Conservation (phyloP, 495 filamentous ascomycete species). For the Halenospora varia region DNA sequence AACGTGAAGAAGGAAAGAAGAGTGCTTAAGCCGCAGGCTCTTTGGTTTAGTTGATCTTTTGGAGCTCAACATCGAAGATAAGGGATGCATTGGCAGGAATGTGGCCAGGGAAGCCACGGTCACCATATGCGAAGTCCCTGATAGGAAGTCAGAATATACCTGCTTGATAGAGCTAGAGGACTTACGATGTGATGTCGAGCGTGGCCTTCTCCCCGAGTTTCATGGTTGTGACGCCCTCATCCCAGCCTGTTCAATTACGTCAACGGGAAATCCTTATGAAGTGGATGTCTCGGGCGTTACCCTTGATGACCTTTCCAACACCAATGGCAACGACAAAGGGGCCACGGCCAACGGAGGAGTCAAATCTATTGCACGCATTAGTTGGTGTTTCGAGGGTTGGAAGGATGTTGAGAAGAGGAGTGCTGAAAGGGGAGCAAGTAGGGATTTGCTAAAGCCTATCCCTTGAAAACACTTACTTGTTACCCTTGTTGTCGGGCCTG, state of each 20-base stretch:
- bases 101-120: conserved; percentile 62
- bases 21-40: neutral
- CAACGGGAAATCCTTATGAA: neutral
- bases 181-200: conserved; percentile 72
- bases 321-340: conserved; percentile 69
- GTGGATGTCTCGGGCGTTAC: conserved; percentile 37
- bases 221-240: conserved; percentile 79
- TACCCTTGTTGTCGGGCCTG: conserved; percentile 46
- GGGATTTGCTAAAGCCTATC: neutral
- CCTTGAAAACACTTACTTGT: conserved; percentile 32
- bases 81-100: conserved; percentile 52
- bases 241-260: conserved; percentile 61
- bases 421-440: neutral
- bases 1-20: neutral
- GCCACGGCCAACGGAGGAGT: conserved; percentile 64
- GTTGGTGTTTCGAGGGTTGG: conserved; percentile 5
- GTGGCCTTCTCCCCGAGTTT: conserved; percentile 75
- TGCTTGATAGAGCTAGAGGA: conserved; percentile 14
- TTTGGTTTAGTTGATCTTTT: conserved; percentile 42
- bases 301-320: conserved; percentile 72
- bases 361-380: conserved; percentile 54
- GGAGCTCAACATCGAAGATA: conserved; percentile 52
- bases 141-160: no score
- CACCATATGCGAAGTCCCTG: conserved; percentile 80
- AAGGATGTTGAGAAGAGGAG: neutral